phyloP scores from a whole-genome alignment of 2,329 filamentous ascomycete genomes.

The Nannizzia gypsea region DNA sequence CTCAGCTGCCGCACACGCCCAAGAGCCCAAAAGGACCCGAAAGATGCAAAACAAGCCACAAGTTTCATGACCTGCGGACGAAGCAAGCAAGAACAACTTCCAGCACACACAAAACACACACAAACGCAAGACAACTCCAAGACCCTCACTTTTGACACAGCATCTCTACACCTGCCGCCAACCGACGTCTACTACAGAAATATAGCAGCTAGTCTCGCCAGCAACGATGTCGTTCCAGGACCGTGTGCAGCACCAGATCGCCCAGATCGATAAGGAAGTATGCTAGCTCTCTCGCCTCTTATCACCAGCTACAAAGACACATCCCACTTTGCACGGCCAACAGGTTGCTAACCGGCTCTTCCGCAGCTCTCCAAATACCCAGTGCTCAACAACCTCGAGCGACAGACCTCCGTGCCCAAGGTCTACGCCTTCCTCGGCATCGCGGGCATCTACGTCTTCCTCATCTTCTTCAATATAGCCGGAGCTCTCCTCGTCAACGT shows the following conservation, averaged over 20 bases:
- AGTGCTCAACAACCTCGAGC: conserved; percentile 55
- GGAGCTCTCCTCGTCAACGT: conserved; percentile 58
- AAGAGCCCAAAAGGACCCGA: not conserved
- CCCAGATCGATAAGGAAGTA: conserved; percentile 59
- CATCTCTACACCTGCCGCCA: not conserved
- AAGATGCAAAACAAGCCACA: not conserved
- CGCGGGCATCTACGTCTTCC: conserved; percentile 55
- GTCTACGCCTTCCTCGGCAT: conserved; percentile 55
- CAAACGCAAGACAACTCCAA: no score
- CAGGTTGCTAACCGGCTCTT: not conserved
- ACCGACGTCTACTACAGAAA: not conserved
- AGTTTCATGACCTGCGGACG: no score
- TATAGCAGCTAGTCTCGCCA: not conserved
- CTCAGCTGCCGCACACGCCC: not conserved
- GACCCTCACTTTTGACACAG: no score
- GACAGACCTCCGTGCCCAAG: conserved; percentile 56
- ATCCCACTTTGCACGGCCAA: not conserved
- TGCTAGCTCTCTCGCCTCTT: not conserved
- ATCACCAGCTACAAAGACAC: not conserved
- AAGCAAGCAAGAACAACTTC: no score
- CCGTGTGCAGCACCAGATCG: conserved; percentile 51
- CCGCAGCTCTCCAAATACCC: conserved; percentile 54
- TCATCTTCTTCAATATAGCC: conserved; percentile 61
- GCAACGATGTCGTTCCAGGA: conserved; percentile 41
- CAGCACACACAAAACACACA: not conserved